Evolutionary conservation across 306 rosid species (phyloP).

Genomic region (Trichosanthes truncata): DNA sequence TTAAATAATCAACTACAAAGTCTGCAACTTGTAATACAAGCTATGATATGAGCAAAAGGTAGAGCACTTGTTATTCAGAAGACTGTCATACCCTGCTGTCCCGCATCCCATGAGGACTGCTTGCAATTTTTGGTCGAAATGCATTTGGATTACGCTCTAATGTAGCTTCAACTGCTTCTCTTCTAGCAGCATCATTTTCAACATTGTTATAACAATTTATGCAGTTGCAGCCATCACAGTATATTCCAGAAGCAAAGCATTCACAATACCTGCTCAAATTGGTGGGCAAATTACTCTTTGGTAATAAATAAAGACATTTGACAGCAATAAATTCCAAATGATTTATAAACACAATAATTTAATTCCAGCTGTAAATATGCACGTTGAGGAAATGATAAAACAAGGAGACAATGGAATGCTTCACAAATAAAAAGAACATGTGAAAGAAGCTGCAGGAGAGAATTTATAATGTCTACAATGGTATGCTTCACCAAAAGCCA

Average conservation of each 20-base stretch:
- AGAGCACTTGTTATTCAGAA: constrained; percentile 1
- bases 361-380: neutral
- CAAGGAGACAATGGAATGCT: neutral
- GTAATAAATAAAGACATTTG: neutral
- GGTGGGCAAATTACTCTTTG: constrained; percentile 20
- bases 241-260: constrained; percentile 98
- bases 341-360: neutral
- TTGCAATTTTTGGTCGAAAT: constrained; percentile 96
- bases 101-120: constrained; percentile 84
- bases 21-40: neutral
- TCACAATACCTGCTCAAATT: constrained; percentile 86
- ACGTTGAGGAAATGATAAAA: neutral
- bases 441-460: neutral
- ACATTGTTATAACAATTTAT: constrained; percentile 92
- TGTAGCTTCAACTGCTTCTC: constrained; percentile 97
- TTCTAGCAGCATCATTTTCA: constrained; percentile 87
- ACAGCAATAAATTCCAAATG: neutral
- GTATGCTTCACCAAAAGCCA: neutral
- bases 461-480: neutral
- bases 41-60: neutral
- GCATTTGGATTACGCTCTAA: constrained; percentile 99
- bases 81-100: constrained; percentile 56
- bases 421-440: neutral
- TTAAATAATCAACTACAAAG: neutral
- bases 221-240: constrained; percentile 99